A percentile compares a stretch with the other conserved stretches of the same genome.
phyloP scores from a whole-genome alignment of 2,329 filamentous ascomycete genomes.

The Paraphoma chrysanthemicola region DNA sequence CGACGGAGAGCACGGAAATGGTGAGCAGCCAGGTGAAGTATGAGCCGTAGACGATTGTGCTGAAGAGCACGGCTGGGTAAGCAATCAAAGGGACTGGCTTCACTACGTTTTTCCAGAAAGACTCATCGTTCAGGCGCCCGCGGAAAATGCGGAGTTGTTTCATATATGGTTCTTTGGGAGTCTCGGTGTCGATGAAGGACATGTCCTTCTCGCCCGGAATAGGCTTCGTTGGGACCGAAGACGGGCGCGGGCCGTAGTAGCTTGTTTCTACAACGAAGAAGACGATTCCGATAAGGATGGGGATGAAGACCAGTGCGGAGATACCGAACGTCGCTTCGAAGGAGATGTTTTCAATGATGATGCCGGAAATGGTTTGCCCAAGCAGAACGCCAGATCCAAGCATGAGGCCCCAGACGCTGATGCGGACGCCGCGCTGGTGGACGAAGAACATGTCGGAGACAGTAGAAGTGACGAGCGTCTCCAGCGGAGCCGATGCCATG shows the following conservation, averaged over 20 bases:
- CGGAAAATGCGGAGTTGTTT: constrained; percentile 35
- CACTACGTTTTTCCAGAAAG: constrained; percentile 41
- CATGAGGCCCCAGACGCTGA: constrained; percentile 70
- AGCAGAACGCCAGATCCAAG: constrained; percentile 46
- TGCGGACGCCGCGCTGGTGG: constrained; percentile 82
- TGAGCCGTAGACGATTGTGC: constrained; percentile 79
- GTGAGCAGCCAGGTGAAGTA: constrained; percentile 96
- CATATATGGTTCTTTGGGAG: constrained; percentile 29
- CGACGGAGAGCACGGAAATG: constrained; percentile 84
- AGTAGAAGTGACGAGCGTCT: constrained; percentile 85
- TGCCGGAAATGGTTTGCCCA: constrained; percentile 54
- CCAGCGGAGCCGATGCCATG: constrained; percentile 85
- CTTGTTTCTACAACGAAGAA: constrained; percentile 57
- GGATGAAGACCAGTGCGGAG: constrained; percentile 52
- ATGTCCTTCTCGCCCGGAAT: constrained; percentile 31
- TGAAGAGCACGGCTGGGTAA: constrained; percentile 87
- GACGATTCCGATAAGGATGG: constrained; percentile 51
- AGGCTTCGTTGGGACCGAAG: constrained; percentile 15
- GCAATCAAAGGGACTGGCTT: constrained; percentile 79
- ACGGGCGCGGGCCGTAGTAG: constrained; percentile 35
- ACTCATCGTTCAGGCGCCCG: constrained; percentile 38
- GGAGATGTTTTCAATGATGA: constrained; percentile 48
- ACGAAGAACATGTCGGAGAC: constrained; percentile 93
- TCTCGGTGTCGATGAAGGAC: constrained; percentile 23
- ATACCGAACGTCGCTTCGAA: constrained; percentile 54